Percentiles rank a stretch among this genome's conserved stretches.
Conservation (phyloP, 2,329 filamentous ascomycete genomes). For the Pyrenochaeta sp. region DNA sequence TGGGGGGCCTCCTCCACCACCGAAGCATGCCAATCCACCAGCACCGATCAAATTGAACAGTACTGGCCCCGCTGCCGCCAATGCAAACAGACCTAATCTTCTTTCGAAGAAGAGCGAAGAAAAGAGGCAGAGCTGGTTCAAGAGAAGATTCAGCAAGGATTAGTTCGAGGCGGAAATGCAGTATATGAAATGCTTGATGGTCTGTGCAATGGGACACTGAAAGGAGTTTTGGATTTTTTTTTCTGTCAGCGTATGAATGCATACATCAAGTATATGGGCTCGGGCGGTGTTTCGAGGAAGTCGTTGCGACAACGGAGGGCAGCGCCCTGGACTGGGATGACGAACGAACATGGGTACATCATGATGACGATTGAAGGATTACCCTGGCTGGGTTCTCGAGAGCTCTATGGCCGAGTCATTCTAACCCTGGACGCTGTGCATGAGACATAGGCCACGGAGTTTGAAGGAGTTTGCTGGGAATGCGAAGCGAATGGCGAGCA, state of each 20-base stretch:
- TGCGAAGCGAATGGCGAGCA: slow-evolving; percentile 1
- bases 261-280: slow-evolving; percentile 10
- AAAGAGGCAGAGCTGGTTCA: slow-evolving; percentile 92
- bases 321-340: slow-evolving; percentile 4
- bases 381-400: slow-evolving; percentile 4
- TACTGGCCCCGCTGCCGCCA: slow-evolving; percentile 14
- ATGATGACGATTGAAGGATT: slow-evolving; percentile 16
- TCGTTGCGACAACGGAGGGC: background rate
- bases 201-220: too few species aligned
- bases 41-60: slow-evolving; percentile 35
- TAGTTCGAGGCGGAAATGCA: slow-evolving; percentile 28
- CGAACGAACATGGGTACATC: slow-evolving; percentile 6
- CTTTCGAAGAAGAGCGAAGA: slow-evolving; percentile 36
- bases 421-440: slow-evolving; percentile 1
- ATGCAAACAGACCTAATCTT: slow-evolving; percentile 20
- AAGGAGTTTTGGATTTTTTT: background rate
- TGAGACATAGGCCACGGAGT: slow-evolving; percentile 16
- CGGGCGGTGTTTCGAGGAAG: background rate
- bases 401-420: slow-evolving; percentile 12
- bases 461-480: slow-evolving; percentile 14
- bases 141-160: slow-evolving; percentile 77
- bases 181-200: too few species aligned
- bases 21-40: slow-evolving; percentile 27
- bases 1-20: slow-evolving; percentile 17
- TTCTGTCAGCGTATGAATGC: slow-evolving; percentile 9